Evolutionary conservation across 176 grass and related monocot species (phyloP).

Genomic region (Eragrostis curvula): DNA sequence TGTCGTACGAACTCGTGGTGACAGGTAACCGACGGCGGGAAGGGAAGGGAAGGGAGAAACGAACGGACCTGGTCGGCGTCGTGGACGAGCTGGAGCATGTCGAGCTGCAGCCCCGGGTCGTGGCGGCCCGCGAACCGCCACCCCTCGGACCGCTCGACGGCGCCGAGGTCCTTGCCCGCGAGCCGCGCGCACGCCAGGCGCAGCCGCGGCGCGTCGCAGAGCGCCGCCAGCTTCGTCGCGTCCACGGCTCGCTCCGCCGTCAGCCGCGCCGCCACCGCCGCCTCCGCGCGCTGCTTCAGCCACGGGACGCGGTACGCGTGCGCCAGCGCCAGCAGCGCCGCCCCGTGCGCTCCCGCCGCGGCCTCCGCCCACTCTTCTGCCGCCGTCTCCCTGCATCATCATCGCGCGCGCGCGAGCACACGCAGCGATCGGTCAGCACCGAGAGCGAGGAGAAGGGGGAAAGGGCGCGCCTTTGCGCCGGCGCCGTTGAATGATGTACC

Average conservation of each 20-base stretch:
- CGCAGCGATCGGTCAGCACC: not conserved
- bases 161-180: slow-evolving; percentile 58
- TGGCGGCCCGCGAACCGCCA: slow-evolving; percentile 67
- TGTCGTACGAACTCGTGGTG: not conserved
- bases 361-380: slow-evolving; percentile 36
- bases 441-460: not conserved
- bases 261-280: slow-evolving; percentile 55
- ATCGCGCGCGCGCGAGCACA: not conserved
- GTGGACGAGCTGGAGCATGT: slow-evolving; percentile 60
- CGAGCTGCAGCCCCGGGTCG: slow-evolving; percentile 51
- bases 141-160: slow-evolving; percentile 66
- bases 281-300: slow-evolving; percentile 70
- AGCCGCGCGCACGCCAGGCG: slow-evolving; percentile 56
- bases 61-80: slow-evolving; percentile 53
- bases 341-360: slow-evolving; percentile 51
- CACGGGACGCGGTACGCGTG: slow-evolving; percentile 69
- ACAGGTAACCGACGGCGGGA: not conserved
- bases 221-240: slow-evolving; percentile 64
- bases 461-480: not conserved
- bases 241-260: slow-evolving; percentile 53
- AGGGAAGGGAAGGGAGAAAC: no score
- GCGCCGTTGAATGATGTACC: not conserved
- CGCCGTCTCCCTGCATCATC: not conserved
- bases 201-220: slow-evolving; percentile 78
- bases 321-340: slow-evolving; percentile 63